Conservation (phyloP, 768 basidiomycete genomes). For the Hemileccinum rubropunctum region DNA sequence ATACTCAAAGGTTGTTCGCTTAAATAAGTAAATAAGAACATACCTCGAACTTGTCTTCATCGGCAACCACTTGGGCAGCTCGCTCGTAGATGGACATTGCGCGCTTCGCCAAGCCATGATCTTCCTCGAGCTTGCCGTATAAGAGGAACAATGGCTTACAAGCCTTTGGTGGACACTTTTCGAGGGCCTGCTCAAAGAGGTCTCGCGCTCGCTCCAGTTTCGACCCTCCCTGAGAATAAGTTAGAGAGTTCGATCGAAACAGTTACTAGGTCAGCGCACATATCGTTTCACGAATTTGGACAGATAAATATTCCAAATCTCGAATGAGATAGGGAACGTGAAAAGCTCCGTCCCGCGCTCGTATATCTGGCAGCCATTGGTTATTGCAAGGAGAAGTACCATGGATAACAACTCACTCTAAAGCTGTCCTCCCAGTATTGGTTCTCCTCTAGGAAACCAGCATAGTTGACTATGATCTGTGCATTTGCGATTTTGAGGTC, state of each 20-base stretch:
- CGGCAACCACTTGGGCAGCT: slow-evolving; percentile 80
- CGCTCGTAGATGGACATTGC: slow-evolving; percentile 96
- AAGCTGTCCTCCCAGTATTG: slow-evolving; percentile 98
- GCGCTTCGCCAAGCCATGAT: slow-evolving; percentile 90
- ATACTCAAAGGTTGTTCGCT: not conserved
- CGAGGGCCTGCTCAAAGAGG: slow-evolving; percentile 95
- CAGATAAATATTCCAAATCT: slow-evolving; percentile 98
- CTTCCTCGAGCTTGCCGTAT: slow-evolving; percentile 96
- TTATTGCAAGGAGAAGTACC: slow-evolving; percentile 6
- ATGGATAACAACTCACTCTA: slow-evolving; percentile 65
- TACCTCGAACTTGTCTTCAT: slow-evolving; percentile 95
- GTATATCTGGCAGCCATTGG: slow-evolving; percentile 59
- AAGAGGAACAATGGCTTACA: slow-evolving; percentile 95
- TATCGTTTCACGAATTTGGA: slow-evolving; percentile 97
- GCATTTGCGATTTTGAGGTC: slow-evolving; percentile 98
- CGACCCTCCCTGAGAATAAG: slow-evolving; percentile 65
- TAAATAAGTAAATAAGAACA: slow-evolving; percentile 20
- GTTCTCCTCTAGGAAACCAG: slow-evolving; percentile 95
- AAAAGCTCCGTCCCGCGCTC: slow-evolving; percentile 97
- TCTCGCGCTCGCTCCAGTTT: slow-evolving; percentile 97
- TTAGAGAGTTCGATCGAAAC: slow-evolving; percentile 1
- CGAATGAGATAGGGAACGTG: slow-evolving; percentile 97
- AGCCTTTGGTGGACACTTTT: slow-evolving; percentile 92
- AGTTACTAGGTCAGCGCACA: slow-evolving; percentile 45
- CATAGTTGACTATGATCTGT: slow-evolving; percentile 96